These are phyloP conservation scores for Mycosarcoma maydis DNA, from an alignment of 1,284 basidiomycete genomes.

Conservation along the genomic window DNA sequence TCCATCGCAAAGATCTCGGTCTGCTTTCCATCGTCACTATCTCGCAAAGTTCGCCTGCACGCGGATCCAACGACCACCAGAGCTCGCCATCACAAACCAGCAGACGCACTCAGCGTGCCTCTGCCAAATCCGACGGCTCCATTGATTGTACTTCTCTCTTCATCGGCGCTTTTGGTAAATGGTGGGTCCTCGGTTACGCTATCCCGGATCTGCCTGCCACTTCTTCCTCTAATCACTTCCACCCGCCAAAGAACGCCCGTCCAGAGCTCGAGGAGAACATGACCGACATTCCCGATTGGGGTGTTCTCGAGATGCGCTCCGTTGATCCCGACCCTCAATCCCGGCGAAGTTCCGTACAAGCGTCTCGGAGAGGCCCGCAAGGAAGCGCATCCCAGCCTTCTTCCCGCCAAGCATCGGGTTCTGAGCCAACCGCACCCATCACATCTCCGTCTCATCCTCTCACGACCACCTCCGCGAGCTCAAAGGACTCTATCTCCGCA, in stretches of 20 bases:
- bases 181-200: constrained; percentile 79
- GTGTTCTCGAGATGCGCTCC: constrained; percentile 73
- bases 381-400: constrained; percentile 3
- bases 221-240: constrained; percentile 74
- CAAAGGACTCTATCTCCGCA: constrained; percentile 2
- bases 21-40: constrained; percentile 82
- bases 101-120: constrained; percentile 1
- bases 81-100: neutral
- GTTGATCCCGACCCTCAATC: constrained; percentile 36
- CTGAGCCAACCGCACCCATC: constrained; percentile 2
- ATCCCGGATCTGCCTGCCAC: constrained; percentile 26
- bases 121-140: constrained; percentile 47
- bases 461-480: neutral
- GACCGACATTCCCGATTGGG: constrained; percentile 71
- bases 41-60: constrained; percentile 62
- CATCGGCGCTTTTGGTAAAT: constrained; percentile 84
- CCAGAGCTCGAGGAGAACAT: constrained; percentile 75
- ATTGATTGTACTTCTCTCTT: constrained; percentile 77
- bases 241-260: constrained; percentile 65
- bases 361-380: constrained; percentile 7
- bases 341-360: constrained; percentile 21
- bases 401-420: neutral
- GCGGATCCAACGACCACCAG: constrained; percentile 6
- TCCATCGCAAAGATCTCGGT: constrained; percentile 82
- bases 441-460: constrained; percentile 1